These are phyloP conservation scores for Pichia sp. DNA, from an alignment of 1,139 yeast species.

Conservation along the genomic window DNA sequence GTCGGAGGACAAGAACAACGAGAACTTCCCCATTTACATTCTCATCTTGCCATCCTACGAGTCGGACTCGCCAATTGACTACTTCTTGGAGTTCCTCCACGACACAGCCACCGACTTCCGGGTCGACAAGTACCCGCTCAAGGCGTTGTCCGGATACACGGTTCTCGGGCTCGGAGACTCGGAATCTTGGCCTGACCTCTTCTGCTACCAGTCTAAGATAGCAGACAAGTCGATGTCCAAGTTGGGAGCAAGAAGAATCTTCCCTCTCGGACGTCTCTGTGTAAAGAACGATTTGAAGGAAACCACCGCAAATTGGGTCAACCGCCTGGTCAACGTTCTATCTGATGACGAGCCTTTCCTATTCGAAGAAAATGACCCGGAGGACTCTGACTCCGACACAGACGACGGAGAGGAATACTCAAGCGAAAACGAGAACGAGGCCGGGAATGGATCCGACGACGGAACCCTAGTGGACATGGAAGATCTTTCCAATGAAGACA, in stretches of 20 bases:
- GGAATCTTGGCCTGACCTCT: constrained; percentile 81
- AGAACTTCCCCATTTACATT: constrained; percentile 49
- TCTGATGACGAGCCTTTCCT: constrained; percentile 64
- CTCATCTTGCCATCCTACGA: constrained; percentile 87
- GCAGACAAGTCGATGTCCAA: constrained; percentile 77
- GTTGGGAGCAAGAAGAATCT: constrained; percentile 78
- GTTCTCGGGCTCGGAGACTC: constrained; percentile 86
- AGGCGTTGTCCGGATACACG: constrained; percentile 66
- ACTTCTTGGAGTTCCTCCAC: constrained; percentile 70
- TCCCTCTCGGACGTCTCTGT: constrained; percentile 83
- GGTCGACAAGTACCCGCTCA: constrained; percentile 74
- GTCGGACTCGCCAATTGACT: constrained; percentile 88
- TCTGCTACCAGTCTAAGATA: constrained; percentile 78
- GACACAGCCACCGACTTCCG: constrained; percentile 85
- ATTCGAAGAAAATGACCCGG: constrained; percentile 44
- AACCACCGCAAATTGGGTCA: constrained; percentile 63
- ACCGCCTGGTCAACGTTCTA: constrained; percentile 53
- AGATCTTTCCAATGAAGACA: constrained; percentile 45
- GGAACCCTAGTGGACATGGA: constrained; percentile 69
- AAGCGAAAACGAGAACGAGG: constrained; percentile 15
- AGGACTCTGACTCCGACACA: constrained; percentile 34
- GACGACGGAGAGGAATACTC: constrained; percentile 25
- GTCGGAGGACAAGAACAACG: constrained; percentile 28
- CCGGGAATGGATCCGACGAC: constrained; percentile 22
- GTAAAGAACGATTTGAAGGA: constrained; percentile 66